A percentile compares a stretch with the other conserved stretches of the same genome.
These are phyloP conservation scores for Phytophthora pini DNA, from an alignment of 352 stramenopile genomes.

Conservation along the genomic window DNA sequence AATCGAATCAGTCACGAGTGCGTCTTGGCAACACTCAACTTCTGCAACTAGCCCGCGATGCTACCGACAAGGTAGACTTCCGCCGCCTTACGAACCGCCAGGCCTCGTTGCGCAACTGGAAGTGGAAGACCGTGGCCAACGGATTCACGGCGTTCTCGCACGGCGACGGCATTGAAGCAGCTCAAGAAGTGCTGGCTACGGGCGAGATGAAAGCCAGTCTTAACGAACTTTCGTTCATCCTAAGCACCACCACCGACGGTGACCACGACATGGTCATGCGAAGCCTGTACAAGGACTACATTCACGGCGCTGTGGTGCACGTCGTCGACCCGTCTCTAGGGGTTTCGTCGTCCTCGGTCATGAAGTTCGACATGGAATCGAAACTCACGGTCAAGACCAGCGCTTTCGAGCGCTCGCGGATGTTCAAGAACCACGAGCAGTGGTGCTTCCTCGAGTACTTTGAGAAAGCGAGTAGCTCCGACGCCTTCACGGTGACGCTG, in stretches of 20 bases:
- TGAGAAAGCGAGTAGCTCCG: conserved; percentile 29
- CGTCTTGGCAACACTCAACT: conserved; percentile 27
- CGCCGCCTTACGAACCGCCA: conserved; percentile 31
- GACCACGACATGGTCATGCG: conserved; percentile 48
- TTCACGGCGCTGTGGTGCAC: conserved; percentile 55
- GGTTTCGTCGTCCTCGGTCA: conserved; percentile 8
- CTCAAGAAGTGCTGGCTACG: conserved; percentile 35
- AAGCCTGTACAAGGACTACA: conserved; percentile 56
- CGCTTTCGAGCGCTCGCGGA: conserved; percentile 43
- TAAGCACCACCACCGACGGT: conserved; percentile 36
- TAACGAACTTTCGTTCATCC: conserved; percentile 40
- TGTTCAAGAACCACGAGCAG: conserved; percentile 52
- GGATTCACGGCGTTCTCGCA: conserved; percentile 40
- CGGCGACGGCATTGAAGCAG: conserved; percentile 40
- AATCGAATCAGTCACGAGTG: conserved; percentile 19
- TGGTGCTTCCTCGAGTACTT: conserved; percentile 49
- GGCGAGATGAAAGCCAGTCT: conserved; percentile 47
- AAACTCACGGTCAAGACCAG: conserved; percentile 42
- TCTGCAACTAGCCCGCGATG: conserved; percentile 29
- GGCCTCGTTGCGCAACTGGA: conserved; percentile 39
- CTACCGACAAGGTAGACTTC: conserved; percentile 37
- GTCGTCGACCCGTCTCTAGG: conserved; percentile 14
- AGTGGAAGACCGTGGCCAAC: conserved; percentile 43
- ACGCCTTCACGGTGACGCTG: conserved; percentile 37
- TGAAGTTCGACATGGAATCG: conserved; percentile 22